Evolutionary conservation across 805 yeast genomes (phyloP).

Genomic region (Candida anglica): DNA sequence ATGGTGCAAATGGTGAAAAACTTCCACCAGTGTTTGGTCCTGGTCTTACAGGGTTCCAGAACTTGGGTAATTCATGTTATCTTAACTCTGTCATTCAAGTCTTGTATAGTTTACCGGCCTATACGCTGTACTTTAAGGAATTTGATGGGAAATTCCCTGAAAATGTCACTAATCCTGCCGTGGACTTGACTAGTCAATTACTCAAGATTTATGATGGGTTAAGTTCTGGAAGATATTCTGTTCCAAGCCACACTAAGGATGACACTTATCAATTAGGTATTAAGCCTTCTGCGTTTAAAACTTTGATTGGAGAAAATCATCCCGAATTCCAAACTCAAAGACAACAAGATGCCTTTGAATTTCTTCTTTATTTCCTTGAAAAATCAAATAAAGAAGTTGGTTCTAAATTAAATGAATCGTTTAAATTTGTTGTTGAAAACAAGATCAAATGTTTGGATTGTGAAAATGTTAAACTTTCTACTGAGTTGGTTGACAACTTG

Average conservation of each 20-base stretch:
- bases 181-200: constrained; percentile 70
- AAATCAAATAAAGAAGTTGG: constrained; percentile 50
- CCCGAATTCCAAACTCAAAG: constrained; percentile 79
- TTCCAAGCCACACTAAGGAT: constrained; percentile 43
- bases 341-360: constrained; percentile 96
- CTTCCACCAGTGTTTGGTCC: constrained; percentile 68
- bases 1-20: constrained; percentile 63
- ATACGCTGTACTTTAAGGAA: constrained; percentile 35
- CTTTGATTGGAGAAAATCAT: constrained; percentile 72
- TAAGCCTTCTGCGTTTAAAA: constrained; percentile 71
- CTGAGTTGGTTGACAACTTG: constrained; percentile 58
- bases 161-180: constrained; percentile 47
- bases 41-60: constrained; percentile 78
- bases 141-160: constrained; percentile 18
- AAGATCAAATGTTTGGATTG: constrained; percentile 60
- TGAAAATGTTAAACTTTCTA: constrained; percentile 52
- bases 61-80: constrained; percentile 92
- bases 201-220: constrained; percentile 79
- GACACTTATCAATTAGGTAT: constrained; percentile 70
- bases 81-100: constrained; percentile 77
- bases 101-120: constrained; percentile 45
- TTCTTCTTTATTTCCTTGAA: constrained; percentile 63
- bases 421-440: constrained; percentile 63
- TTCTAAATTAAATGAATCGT: constrained; percentile 46
- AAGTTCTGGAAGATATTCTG: constrained; percentile 66